phyloP scores from a whole-genome alignment of 2,329 filamentous ascomycete genomes.

The Aspergillus novofumigatus region DNA sequence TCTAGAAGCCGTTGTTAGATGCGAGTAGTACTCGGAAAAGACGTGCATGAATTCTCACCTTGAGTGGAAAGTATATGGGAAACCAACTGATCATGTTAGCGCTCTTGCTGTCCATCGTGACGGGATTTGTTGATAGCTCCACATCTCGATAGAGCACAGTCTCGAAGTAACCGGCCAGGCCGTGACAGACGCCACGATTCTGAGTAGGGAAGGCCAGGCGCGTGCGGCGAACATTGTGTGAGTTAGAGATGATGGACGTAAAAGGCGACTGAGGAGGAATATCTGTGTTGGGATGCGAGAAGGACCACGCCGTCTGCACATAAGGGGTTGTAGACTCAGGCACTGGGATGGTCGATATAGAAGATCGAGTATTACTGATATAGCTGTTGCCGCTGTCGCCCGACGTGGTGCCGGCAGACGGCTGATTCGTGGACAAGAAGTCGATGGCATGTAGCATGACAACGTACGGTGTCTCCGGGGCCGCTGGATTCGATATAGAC shows the following conservation, averaged over 20 bases:
- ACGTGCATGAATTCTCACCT: slow-evolving; percentile 54
- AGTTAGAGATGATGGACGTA: slow-evolving; percentile 63
- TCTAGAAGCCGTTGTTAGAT: slow-evolving; percentile 46
- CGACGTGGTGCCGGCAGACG: slow-evolving; percentile 28
- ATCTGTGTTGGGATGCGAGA: slow-evolving; percentile 40
- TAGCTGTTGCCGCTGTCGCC: slow-evolving; percentile 14
- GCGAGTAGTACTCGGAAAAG: background rate
- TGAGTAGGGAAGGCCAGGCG: slow-evolving; percentile 73
- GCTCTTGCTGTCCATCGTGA: slow-evolving; percentile 88
- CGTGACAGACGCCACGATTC: slow-evolving; percentile 80
- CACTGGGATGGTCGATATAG: slow-evolving; percentile 24
- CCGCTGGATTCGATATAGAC: slow-evolving; percentile 58
- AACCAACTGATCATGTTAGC: slow-evolving; percentile 99
- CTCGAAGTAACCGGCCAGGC: slow-evolving; percentile 92
- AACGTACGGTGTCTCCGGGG: slow-evolving; percentile 89
- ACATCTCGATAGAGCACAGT: slow-evolving; percentile 83
- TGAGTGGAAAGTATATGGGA: slow-evolving; percentile 94
- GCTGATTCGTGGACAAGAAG: slow-evolving; percentile 68
- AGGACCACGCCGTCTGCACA: slow-evolving; percentile 43
- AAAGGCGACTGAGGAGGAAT: slow-evolving; percentile 30
- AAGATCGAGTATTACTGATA: slow-evolving; percentile 22
- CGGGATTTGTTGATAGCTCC: slow-evolving; percentile 87
- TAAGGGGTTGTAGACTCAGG: slow-evolving; percentile 35
- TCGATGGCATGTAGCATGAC: slow-evolving; percentile 89
- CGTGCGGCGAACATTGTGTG: slow-evolving; percentile 82